Percentiles rank a stretch among this genome's conserved stretches.
Evolutionary conservation across 495 filamentous ascomycete genomes (phyloP).

Genomic region (Trichocladium antarcticum): DNA sequence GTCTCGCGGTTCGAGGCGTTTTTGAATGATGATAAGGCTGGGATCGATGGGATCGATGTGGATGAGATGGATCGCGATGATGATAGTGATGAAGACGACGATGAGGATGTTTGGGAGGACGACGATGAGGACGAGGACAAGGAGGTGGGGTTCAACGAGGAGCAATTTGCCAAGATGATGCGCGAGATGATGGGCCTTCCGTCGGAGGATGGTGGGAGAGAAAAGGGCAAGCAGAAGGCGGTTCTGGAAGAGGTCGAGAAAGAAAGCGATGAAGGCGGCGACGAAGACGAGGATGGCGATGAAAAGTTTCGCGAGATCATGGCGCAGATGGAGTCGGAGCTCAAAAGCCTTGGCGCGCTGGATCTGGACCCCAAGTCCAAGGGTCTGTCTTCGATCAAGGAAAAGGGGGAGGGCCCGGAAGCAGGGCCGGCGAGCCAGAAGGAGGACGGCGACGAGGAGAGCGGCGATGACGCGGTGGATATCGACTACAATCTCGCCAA

Average conservation of each 20-base stretch:
- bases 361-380: conserved; percentile 41
- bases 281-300: conserved; percentile 58
- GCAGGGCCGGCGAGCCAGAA: conserved; percentile 8
- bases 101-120: conserved; percentile 32
- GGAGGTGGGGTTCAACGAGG: conserved; percentile 71
- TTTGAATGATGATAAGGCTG: conserved; percentile 74
- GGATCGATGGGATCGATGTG: conserved; percentile 63
- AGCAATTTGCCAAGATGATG: conserved; percentile 79
- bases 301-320: conserved; percentile 63
- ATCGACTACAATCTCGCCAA: conserved; percentile 80
- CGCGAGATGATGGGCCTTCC: conserved; percentile 89
- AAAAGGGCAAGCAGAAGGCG: conserved; percentile 13
- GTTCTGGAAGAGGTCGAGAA: conserved; percentile 7
- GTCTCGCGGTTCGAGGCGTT: conserved; percentile 90
- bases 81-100: conserved; percentile 39
- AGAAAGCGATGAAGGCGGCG: conserved; percentile 41
- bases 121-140: conserved; percentile 51
- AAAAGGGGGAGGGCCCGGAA: conserved; percentile 7
- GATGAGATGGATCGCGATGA: conserved; percentile 62
- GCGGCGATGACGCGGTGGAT: conserved; percentile 47
- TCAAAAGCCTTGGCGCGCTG: conserved; percentile 65
- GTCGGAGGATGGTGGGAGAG: conserved; percentile 7
- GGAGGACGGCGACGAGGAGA: conserved; percentile 27
- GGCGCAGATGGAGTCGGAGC: conserved; percentile 68
- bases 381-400: conserved; percentile 6